Evolutionary conservation across 2,329 filamentous ascomycete species (phyloP).

Genomic region (Decorospora gaudefroyi): DNA sequence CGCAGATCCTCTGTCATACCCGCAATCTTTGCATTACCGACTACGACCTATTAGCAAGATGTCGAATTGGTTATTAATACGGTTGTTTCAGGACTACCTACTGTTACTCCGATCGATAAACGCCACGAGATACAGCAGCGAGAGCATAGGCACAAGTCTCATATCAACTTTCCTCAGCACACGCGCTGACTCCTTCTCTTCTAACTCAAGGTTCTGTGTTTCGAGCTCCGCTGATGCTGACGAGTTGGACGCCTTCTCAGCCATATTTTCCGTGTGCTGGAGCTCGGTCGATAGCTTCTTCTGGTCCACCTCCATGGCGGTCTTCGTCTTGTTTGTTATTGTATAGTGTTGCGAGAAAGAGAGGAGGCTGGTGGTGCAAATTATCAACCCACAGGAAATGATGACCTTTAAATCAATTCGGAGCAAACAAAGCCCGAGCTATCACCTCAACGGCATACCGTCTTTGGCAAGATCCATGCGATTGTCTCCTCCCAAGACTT

Average conservation of each 20-base stretch:
- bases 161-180: slow-evolving; percentile 46
- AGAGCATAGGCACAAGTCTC: slow-evolving; percentile 37
- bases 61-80: not conserved
- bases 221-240: slow-evolving; percentile 30
- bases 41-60: slow-evolving; percentile 20
- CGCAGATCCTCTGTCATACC: slow-evolving; percentile 48
- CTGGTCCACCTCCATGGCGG: slow-evolving; percentile 24
- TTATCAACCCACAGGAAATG: slow-evolving; percentile 3
- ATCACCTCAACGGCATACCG: slow-evolving; percentile 12
- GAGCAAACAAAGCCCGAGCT: slow-evolving; percentile 19
- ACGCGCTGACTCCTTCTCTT: slow-evolving; percentile 34
- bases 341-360: not conserved
- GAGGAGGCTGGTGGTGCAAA: slow-evolving; percentile 1
- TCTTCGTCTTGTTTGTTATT: not conserved
- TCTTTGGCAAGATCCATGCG: slow-evolving; percentile 9
- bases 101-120: slow-evolving; percentile 44
- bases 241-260: slow-evolving; percentile 32
- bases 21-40: slow-evolving; percentile 51
- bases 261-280: slow-evolving; percentile 31
- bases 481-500: slow-evolving; percentile 3
- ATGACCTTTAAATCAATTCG: slow-evolving; percentile 18
- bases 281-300: slow-evolving; percentile 13
- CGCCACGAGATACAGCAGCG: slow-evolving; percentile 44
- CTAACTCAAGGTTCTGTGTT: slow-evolving; percentile 28
- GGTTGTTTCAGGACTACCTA: slow-evolving; percentile 7